Conservation (phyloP, 2,329 filamentous ascomycete genomes). For the Nannizzia gypsea region DNA sequence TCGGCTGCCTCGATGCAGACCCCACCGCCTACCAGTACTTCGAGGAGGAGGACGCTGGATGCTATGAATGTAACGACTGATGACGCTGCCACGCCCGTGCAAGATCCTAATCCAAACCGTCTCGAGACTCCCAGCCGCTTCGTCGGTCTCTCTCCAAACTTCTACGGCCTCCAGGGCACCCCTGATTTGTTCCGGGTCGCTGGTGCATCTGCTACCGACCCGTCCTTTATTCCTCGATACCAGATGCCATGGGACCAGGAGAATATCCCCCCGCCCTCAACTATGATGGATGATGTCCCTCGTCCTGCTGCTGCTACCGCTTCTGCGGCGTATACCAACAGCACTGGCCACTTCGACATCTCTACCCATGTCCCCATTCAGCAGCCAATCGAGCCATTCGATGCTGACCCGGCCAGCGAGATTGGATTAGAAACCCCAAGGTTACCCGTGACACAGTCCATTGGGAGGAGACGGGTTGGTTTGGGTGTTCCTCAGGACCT, state of each 20-base stretch:
- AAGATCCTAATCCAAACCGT: conserved; percentile 18
- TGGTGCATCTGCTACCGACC: conserved; percentile 42
- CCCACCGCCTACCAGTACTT: conserved; percentile 49
- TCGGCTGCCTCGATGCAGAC: conserved; percentile 46
- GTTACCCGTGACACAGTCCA: neutral
- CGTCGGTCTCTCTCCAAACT: conserved; percentile 34
- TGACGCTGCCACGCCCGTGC: conserved; percentile 13
- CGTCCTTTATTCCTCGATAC: conserved; percentile 43
- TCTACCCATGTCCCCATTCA: neutral
- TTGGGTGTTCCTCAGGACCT: neutral
- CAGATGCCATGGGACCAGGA: conserved; percentile 40
- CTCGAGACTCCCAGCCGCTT: conserved; percentile 37
- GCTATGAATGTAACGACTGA: conserved; percentile 6
- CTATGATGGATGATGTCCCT: conserved; percentile 9
- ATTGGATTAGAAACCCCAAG: conserved; percentile 2
- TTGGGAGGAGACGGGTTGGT: neutral
- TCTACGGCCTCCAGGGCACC: conserved; percentile 47
- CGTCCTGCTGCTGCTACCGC: too few relatives aligned
- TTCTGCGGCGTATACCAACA: too few relatives aligned
- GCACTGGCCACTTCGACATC: conserved; percentile 14
- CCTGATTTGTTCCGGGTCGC: conserved; percentile 45
- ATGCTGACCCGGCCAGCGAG: neutral
- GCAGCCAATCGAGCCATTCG: conserved; percentile 15
- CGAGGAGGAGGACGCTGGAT: conserved; percentile 35
- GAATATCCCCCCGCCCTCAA: conserved; percentile 18